Base-by-base conservation (phyloP, 179 eudicot species). In the Silene vulgaris region DNA sequence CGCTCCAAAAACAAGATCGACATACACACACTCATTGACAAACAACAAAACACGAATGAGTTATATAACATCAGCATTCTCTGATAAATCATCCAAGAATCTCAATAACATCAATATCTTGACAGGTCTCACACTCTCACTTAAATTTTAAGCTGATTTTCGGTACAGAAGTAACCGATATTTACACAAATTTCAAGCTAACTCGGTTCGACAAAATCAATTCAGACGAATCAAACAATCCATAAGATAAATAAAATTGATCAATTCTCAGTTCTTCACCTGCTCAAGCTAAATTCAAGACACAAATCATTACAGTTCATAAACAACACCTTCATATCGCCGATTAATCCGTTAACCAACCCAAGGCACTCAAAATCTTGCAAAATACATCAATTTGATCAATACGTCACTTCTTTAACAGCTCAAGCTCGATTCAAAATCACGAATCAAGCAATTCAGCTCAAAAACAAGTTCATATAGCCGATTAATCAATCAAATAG, bases 41-140 rank as follows among this genome's bases (percentile, higher is more conserved):
- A 63, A 63, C 35, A 14, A 61, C 52, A 45, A 6, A 45, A 9
- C 14, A 61, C 30, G 26, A 21, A 63, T 63, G 30, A 26, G 67
- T 17, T 63, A 63, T 30, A 63, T 11, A 45, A 45, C 52, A 45
- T 11, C 52, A 45, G 14, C 14, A 11, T 11, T 8, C 12, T 45
- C 11, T 45, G 14, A 45, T 45, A 45, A 45, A 45, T 45, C 52
- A 45, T 1, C 52, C 14, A 45, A 45, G 52, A 45, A 45, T 45
- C 13, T 45, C 14, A 13, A 45, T 45, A 45, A 45, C 35, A 63
- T 37, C 17, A 21, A 32, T 65, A 1, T 1, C 3, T 19, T 29
- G 45, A 65, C 28, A 28, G 69, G 69, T 65, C 69, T 65, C 69
- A 65, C 69, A 45, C 13, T 9, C 48, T 43, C 52, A 45, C 52